phyloP scores from a whole-genome alignment of 345 rosid species.

The Populus pruinosa region DNA sequence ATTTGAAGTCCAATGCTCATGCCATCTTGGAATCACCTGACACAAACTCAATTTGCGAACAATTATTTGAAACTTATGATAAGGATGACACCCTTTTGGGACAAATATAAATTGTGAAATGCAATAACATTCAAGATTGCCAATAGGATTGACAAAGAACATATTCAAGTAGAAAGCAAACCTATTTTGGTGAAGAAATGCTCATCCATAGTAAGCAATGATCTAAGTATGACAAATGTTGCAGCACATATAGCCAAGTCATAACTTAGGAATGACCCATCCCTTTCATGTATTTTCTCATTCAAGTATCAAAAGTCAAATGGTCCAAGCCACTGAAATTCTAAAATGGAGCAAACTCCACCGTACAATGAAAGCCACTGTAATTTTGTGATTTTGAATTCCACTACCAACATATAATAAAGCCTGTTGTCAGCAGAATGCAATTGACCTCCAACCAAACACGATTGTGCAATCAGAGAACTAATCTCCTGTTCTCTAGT shows the following conservation, averaged over 20 bases:
- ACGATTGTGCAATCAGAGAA: too few species aligned
- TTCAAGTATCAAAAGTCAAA: background rate
- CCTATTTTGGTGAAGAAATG: background rate
- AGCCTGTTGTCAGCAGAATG: background rate
- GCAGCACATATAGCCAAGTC: background rate
- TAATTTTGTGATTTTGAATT: background rate
- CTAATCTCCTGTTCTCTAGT: too few species aligned
- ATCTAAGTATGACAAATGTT: background rate
- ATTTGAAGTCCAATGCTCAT: conserved; percentile 94
- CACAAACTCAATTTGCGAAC: background rate
- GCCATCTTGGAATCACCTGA: conserved; percentile 96
- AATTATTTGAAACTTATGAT: background rate
- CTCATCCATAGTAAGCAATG: background rate
- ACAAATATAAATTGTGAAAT: background rate
- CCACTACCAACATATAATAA: background rate
- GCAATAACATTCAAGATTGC: background rate
- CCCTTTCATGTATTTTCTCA: background rate
- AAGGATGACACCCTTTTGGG: background rate
- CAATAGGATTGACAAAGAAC: background rate
- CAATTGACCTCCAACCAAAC: background rate
- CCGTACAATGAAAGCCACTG: background rate
- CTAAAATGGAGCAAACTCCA: background rate
- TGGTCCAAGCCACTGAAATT: too few species aligned
- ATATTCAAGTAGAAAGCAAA: background rate
- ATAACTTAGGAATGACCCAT: background rate